These are phyloP conservation scores for Lactuca saligna DNA, from an alignment of 129 eudicot species.

Conservation along the genomic window DNA sequence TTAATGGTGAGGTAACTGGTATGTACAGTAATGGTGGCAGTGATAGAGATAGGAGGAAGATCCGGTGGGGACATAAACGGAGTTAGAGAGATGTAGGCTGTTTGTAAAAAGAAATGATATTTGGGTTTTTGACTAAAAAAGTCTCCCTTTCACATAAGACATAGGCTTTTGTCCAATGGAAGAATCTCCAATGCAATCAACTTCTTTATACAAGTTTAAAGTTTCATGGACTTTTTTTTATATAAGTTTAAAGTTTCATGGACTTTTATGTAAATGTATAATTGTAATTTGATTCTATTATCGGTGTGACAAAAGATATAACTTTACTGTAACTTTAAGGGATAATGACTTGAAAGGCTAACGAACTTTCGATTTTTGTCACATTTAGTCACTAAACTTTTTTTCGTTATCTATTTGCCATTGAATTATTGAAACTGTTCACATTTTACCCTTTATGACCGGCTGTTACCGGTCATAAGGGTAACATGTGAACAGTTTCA, in stretches of 20 bases:
- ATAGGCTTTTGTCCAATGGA: not conserved
- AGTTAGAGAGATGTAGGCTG: constrained; percentile 10
- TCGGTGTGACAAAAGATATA: too few species aligned
- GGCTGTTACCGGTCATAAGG: too few species aligned
- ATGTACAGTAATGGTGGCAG: constrained; percentile 2
- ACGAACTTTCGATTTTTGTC: too few species aligned
- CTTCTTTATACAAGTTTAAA: not conserved
- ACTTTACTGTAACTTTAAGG: too few species aligned
- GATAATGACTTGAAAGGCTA: too few species aligned
- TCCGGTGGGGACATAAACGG: constrained; percentile 26
- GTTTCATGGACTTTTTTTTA: not conserved
- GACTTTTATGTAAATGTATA: not conserved
- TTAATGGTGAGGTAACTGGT: not conserved
- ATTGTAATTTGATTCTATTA: too few species aligned
- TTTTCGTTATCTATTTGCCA: too few species aligned
- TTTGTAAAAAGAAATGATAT: not conserved
- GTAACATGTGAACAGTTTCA: too few species aligned
- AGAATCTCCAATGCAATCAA: not conserved
- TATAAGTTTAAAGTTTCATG: not conserved
- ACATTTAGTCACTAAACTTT: too few species aligned
- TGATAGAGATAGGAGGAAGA: constrained; percentile 20
- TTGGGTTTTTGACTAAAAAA: not conserved
- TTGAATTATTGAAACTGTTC: too few species aligned
- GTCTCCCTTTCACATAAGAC: constrained; percentile 19
- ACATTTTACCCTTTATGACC: too few species aligned